Conservation (phyloP, 768 basidiomycete species). For the Mycena capillaripes region DNA sequence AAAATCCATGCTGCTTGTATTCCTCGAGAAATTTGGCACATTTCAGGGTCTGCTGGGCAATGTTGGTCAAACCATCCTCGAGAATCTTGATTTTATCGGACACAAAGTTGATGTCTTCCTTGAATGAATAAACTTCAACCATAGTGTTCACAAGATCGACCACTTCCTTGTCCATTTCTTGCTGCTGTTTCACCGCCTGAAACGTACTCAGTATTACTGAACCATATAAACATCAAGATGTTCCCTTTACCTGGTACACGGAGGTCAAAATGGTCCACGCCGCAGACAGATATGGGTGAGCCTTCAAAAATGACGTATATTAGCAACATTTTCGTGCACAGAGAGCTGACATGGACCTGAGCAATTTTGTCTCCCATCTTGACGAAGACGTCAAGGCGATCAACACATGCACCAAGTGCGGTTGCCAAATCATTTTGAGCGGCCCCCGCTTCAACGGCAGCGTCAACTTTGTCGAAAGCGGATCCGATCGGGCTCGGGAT, state of each 20-base stretch:
- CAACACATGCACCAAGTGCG: neutral
- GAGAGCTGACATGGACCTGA: neutral
- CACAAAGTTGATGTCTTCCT: neutral
- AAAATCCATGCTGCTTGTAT: neutral
- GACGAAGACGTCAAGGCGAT: neutral
- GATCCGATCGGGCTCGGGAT: neutral
- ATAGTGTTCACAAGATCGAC: neutral
- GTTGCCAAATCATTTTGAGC: neutral
- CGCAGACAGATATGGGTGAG: neutral
- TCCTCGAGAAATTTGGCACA: neutral
- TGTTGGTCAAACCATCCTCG: neutral
- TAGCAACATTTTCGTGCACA: neutral
- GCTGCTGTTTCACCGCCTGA: slow-evolving; percentile 38
- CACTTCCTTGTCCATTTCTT: neutral
- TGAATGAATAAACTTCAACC: neutral
- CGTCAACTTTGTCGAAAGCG: neutral
- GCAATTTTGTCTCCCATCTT: neutral
- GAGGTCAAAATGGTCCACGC: slow-evolving; percentile 2
- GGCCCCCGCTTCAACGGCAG: neutral
- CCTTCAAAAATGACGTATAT: neutral
- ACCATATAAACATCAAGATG: neutral
- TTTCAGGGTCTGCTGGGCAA: neutral
- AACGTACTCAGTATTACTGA: neutral
- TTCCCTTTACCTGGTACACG: neutral
- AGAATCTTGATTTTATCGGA: neutral